Conservation (phyloP, 208 protist species). For the Wallacemonas sp. region DNA sequence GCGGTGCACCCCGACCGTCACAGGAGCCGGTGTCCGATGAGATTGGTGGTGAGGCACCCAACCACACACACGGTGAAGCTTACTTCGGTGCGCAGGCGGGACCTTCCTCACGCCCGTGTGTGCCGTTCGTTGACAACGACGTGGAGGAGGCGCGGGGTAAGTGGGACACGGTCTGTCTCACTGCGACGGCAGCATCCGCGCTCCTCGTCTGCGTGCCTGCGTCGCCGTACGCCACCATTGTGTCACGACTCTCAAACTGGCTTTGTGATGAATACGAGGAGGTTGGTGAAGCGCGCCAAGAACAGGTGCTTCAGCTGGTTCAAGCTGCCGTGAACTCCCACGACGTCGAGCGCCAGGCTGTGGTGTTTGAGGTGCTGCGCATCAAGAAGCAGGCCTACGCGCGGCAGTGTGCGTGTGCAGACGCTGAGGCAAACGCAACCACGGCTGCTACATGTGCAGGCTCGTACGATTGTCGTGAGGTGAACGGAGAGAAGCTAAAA, state of each 20-base stretch:
- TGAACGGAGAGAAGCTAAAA: constrained; percentile 10
- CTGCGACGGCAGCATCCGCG: constrained; percentile 24
- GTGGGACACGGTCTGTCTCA: constrained; percentile 31
- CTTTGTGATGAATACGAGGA: constrained; percentile 21
- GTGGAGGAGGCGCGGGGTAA: background rate
- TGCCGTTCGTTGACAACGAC: background rate
- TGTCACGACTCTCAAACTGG: constrained; percentile 36
- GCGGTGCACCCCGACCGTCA: too few relatives aligned
- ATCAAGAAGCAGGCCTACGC: constrained; percentile 10
- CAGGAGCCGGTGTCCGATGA: too few relatives aligned
- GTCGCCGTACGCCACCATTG: constrained; percentile 20
- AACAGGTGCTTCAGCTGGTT: constrained; percentile 6
- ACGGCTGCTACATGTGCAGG: background rate
- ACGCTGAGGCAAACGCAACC: background rate
- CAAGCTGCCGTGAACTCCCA: background rate
- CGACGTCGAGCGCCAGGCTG: constrained; percentile 22
- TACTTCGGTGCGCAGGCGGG: too few relatives aligned
- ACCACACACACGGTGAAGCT: too few relatives aligned
- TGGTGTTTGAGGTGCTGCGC: constrained; percentile 20
- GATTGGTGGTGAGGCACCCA: too few relatives aligned
- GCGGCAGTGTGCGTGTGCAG: background rate
- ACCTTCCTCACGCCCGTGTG: too few relatives aligned
- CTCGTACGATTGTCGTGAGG: background rate
- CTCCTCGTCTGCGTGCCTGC: constrained; percentile 18
- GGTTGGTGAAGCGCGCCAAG: background rate